Conservation (phyloP, 352 stramenopile species). For the Lagenidium giganteum region DNA sequence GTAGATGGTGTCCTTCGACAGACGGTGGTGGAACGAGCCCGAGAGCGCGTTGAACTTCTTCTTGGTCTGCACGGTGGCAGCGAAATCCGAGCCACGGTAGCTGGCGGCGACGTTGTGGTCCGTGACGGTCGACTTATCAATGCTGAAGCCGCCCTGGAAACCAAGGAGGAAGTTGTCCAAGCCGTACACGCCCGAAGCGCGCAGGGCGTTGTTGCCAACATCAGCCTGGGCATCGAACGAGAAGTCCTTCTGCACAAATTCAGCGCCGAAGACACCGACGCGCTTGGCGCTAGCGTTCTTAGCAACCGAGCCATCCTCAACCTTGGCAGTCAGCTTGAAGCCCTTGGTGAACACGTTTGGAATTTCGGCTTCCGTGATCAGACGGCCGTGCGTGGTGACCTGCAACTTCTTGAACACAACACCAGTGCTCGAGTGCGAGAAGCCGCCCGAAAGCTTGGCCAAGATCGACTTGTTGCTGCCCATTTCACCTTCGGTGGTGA, state of each 20-base stretch:
- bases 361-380: conserved; percentile 74
- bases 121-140: conserved; percentile 77
- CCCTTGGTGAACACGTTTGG: conserved; percentile 75
- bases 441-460: conserved; percentile 72
- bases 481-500: conserved; percentile 85
- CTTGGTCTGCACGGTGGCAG: conserved; percentile 76
- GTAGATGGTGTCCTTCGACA: conserved; percentile 82
- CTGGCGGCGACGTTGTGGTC: conserved; percentile 82
- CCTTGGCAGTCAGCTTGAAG: conserved; percentile 81
- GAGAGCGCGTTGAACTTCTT: conserved; percentile 84
- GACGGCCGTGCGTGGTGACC: conserved; percentile 73
- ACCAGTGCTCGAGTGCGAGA: conserved; percentile 52
- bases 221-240: conserved; percentile 58
- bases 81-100: conserved; percentile 76
- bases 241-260: conserved; percentile 67
- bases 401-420: conserved; percentile 87
- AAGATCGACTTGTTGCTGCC: conserved; percentile 84
- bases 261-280: conserved; percentile 66
- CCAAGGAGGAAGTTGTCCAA: conserved; percentile 78
- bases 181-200: conserved; percentile 64
- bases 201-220: conserved; percentile 46
- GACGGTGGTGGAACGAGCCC: conserved; percentile 78
- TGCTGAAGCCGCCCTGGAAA: conserved; percentile 64
- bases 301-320: conserved; percentile 73
- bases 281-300: conserved; percentile 79